phyloP scores from a whole-genome alignment of 768 basidiomycete species.

The Calocera cornea region DNA sequence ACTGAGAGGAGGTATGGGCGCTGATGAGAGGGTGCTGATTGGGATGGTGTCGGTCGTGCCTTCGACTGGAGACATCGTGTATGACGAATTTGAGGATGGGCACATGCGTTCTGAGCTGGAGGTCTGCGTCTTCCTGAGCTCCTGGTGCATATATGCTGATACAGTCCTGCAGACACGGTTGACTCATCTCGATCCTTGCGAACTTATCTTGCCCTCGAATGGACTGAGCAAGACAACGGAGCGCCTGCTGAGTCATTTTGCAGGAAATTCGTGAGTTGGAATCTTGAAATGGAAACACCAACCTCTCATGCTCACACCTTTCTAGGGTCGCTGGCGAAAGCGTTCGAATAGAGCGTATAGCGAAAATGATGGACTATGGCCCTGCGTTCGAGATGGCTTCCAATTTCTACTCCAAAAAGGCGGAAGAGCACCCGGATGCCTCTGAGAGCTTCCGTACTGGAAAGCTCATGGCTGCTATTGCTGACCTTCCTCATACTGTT shows the following conservation, averaged over 20 bases:
- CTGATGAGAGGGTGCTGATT: slow-evolving; percentile 38
- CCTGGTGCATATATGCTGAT: slow-evolving; percentile 6
- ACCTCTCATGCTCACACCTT: neutral
- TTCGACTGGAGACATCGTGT: slow-evolving; percentile 82
- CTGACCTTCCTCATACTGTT: slow-evolving; percentile 46
- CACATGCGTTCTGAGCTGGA: slow-evolving; percentile 81
- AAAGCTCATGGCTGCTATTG: slow-evolving; percentile 44
- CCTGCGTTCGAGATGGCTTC: slow-evolving; percentile 57
- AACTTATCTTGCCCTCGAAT: slow-evolving; percentile 51
- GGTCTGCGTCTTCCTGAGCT: slow-evolving; percentile 27
- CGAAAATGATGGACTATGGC: slow-evolving; percentile 41
- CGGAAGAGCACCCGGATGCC: slow-evolving; percentile 13
- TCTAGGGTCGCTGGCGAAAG: slow-evolving; percentile 24
- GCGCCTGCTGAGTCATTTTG: slow-evolving; percentile 60
- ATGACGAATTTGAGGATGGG: slow-evolving; percentile 78
- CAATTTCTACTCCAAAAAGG: slow-evolving; percentile 49
- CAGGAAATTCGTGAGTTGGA: slow-evolving; percentile 35
- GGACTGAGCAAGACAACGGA: slow-evolving; percentile 55
- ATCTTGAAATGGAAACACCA: neutral
- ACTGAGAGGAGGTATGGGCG: slow-evolving; percentile 28
- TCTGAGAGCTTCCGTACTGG: slow-evolving; percentile 28
- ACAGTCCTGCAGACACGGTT: slow-evolving; percentile 53
- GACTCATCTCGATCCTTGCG: slow-evolving; percentile 69
- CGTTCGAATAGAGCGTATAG: slow-evolving; percentile 51
- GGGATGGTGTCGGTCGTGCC: slow-evolving; percentile 71